These are phyloP conservation scores for Aleurites moluccanus DNA, from an alignment of 441 rosid genomes.

Conservation along the genomic window DNA sequence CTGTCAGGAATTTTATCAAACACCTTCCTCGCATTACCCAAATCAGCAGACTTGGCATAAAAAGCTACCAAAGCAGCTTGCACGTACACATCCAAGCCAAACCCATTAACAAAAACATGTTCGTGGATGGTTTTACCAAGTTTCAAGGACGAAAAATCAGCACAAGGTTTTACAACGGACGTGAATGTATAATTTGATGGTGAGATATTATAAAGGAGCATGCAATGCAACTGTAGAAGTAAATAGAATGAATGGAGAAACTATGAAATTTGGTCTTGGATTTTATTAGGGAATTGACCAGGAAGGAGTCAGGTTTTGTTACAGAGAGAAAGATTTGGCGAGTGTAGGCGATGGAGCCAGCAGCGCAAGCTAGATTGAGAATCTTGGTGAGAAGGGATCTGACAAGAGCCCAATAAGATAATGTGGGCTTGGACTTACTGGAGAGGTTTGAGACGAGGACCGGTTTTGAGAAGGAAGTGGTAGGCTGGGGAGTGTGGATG, in stretches of 20 bases:
- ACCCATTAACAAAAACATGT: constrained; percentile 46
- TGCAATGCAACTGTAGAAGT: constrained; percentile 54
- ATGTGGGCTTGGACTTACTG: constrained; percentile 64
- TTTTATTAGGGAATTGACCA: constrained; percentile 64
- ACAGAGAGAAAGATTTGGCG: constrained; percentile 53
- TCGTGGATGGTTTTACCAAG: constrained; percentile 57
- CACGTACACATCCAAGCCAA: constrained; percentile 57
- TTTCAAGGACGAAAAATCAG: constrained; percentile 46
- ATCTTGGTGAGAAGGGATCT: constrained; percentile 74
- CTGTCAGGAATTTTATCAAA: constrained; percentile 69
- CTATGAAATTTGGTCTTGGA: constrained; percentile 47
- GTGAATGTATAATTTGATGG: constrained; percentile 73
- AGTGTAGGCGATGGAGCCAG: constrained; percentile 52
- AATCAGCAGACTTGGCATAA: constrained; percentile 48
- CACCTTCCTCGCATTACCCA: constrained; percentile 54
- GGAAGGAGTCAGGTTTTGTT: constrained; percentile 63
- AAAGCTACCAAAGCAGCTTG: constrained; percentile 64
- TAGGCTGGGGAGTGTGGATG: constrained; percentile 49
- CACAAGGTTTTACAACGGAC: constrained; percentile 69
- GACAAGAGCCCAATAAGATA: constrained; percentile 49
- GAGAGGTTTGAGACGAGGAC: constrained; percentile 62
- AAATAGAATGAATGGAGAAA: constrained; percentile 45
- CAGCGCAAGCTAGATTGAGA: constrained; percentile 56
- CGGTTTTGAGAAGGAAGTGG: constrained; percentile 56
- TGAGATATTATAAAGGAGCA: constrained; percentile 40